Base-by-base conservation (phyloP, 2,329 filamentous ascomycete genomes). In the Aspergillus ustus region DNA sequence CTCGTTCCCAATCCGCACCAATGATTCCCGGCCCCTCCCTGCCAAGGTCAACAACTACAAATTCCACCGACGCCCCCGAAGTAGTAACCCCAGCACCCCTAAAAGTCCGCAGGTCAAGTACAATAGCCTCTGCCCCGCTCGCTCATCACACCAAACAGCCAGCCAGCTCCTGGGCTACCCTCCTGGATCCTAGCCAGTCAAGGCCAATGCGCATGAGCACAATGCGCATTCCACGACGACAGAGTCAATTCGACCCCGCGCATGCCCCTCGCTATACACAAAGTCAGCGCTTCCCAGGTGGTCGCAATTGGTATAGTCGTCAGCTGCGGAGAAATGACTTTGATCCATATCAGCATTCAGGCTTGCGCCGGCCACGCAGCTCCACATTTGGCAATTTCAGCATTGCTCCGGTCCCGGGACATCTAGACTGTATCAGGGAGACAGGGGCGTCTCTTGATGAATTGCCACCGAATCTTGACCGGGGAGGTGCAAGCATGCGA, bases 1-100 rank as follows among this genome's bases (percentile, higher is more conserved):
- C 15, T 31, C 31, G 11, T 11, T 7, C 22, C 20, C 44, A 34
- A 29, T 2, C 28, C 31, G 25, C 50, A 46, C 29, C 31, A 17
- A 2, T 11, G 28, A 34, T n/a, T 46, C 43, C 34, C 52, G 29
- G 46, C 9, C 46, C 48, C n/a, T 53, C 60, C 2, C 55, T 53
- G 28, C 63, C 56, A 29, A 68, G 74, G 52, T 69, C 72, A 53
- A 69, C 71, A 61, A 75, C 73, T 44, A 72, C 70, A 62, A 73
- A 67, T 58, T 76, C 74, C 1, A 71, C 72, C 52, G 73, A 76
- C n/a, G 74, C 75, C 1, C 74, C 75, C 17, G 73, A 75, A 57
- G 73, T 77, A 0, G 69, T 76, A 15, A 60, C 63, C 19, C 57
- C 44, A 13, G 68, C 66, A 20, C 70, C 72, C 13, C 49, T 64